These are phyloP conservation scores for Fraxinus latifolia DNA, from an alignment of 305 asterid genomes.

Conservation along the genomic window DNA sequence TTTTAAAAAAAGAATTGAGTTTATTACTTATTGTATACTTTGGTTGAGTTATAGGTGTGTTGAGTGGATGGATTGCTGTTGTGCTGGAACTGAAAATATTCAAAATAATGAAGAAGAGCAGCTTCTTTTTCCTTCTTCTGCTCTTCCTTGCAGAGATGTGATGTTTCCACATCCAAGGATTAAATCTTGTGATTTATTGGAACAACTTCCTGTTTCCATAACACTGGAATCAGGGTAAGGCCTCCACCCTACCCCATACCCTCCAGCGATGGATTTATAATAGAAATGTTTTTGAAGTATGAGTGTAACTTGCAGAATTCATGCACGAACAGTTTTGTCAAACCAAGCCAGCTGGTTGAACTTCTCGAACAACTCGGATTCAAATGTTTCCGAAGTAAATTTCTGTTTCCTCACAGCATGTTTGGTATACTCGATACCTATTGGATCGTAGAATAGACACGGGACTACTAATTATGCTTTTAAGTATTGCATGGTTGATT, in stretches of 20 bases:
- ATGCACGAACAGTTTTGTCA: constrained; percentile 55
- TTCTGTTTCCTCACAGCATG: background rate
- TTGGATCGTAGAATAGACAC: background rate
- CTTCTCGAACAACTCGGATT: constrained; percentile 49
- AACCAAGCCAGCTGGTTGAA: constrained; percentile 71
- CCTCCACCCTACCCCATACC: background rate
- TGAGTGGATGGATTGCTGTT: constrained; percentile 68
- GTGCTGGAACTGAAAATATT: constrained; percentile 54
- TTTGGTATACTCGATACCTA: background rate
- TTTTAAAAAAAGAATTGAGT: background rate
- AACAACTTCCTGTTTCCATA: constrained; percentile 54
- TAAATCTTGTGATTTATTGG: constrained; percentile 54
- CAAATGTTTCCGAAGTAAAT: constrained; percentile 44
- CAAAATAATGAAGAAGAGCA: constrained; percentile 39
- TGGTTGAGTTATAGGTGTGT: constrained; percentile 28
- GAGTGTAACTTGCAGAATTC: constrained; percentile 38
- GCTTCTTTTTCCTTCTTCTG: constrained; percentile 32
- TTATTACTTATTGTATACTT: background rate
- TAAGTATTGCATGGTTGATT: background rate
- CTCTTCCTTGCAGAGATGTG: constrained; percentile 61
- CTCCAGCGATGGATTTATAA: background rate
- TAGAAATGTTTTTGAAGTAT: background rate
- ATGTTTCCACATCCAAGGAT: constrained; percentile 57
- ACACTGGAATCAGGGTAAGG: constrained; percentile 61
- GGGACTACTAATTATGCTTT: background rate